Conservation (phyloP, 2,329 filamentous ascomycete species). For the Macroventuria anomochaeta region DNA sequence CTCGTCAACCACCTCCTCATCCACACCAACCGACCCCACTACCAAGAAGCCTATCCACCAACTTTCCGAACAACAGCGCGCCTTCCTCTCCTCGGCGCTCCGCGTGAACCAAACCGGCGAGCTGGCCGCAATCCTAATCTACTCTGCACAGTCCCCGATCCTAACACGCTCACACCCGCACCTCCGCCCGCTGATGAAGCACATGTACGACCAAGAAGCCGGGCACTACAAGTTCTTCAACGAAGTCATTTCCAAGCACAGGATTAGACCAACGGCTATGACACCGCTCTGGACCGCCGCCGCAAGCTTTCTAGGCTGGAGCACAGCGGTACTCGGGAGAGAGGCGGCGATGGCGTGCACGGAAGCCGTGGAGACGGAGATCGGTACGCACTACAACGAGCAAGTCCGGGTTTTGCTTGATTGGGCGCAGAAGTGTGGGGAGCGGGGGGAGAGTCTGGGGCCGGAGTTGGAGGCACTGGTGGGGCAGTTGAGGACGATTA, state of each 20-base stretch:
- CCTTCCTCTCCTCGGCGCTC: conserved; percentile 59
- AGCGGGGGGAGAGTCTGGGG: conserved; percentile 78
- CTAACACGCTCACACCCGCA: conserved; percentile 82
- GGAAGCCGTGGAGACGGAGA: conserved; percentile 97
- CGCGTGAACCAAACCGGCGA: conserved; percentile 98
- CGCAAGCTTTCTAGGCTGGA: conserved; percentile 84
- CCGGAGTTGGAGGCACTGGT: conserved; percentile 78
- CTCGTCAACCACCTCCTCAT: conserved; percentile 12
- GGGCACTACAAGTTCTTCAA: conserved; percentile 90
- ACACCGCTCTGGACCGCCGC: conserved; percentile 88
- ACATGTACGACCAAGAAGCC: conserved; percentile 98
- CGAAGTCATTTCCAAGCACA: conserved; percentile 78
- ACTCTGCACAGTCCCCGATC: conserved; percentile 85
- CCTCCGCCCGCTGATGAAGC: conserved; percentile 87
- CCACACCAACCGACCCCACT: conserved; percentile 5
- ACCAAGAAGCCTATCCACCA: conserved; percentile 28
- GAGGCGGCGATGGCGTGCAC: conserved; percentile 99
- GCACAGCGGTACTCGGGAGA: conserved; percentile 83
- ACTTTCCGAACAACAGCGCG: conserved; percentile 40
- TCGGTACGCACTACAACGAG: conserved; percentile 92
- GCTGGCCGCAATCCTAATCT: conserved; percentile 94
- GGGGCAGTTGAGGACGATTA: conserved; percentile 76
- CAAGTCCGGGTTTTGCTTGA: conserved; percentile 83
- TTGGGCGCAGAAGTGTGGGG: conserved; percentile 79
- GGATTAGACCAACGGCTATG: conserved; percentile 88